Conservation (phyloP, 345 rosid genomes). For the Anastatica hierochuntica region DNA sequence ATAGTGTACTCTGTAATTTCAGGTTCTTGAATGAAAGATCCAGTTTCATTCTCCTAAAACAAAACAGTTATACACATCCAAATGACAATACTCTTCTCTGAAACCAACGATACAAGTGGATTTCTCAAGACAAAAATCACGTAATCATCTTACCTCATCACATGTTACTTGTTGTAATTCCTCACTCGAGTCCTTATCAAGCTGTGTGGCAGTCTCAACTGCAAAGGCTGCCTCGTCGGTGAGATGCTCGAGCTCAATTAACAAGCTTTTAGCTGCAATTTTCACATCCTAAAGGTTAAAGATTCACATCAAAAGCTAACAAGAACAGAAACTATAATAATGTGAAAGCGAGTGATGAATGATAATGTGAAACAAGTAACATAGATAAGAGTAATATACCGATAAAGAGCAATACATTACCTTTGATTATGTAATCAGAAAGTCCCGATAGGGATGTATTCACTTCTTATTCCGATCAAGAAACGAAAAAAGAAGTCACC, state of each 20-base stretch:
- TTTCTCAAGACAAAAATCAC: not conserved
- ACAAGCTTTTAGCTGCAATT: slow-evolving; percentile 43
- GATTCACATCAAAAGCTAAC: not conserved
- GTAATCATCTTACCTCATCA: slow-evolving; percentile 36
- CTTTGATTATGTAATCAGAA: slow-evolving; percentile 41
- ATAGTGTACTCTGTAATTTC: slow-evolving; percentile 40
- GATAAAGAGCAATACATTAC: slow-evolving; percentile 22
- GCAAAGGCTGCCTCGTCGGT: slow-evolving; percentile 35
- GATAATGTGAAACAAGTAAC: not conserved
- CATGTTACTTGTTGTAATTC: slow-evolving; percentile 15
- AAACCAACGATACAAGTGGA: not conserved
- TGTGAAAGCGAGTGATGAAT: not conserved
- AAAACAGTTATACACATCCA: not conserved
- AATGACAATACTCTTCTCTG: not conserved
- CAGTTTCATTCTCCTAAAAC: slow-evolving; percentile 26
- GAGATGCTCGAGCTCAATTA: slow-evolving; percentile 43
- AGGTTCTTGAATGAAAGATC: slow-evolving; percentile 18
- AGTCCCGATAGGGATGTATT: slow-evolving; percentile 41
- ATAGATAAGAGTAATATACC: not conserved
- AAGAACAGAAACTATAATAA: too few species aligned
- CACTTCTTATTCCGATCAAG: slow-evolving; percentile 36
- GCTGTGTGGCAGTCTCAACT: slow-evolving; percentile 28
- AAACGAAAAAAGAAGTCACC: not conserved
- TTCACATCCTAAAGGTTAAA: not conserved
- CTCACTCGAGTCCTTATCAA: slow-evolving; percentile 21